These are phyloP conservation scores for Dovyalis caffra DNA, from an alignment of 345 rosid species.

Conservation along the genomic window DNA sequence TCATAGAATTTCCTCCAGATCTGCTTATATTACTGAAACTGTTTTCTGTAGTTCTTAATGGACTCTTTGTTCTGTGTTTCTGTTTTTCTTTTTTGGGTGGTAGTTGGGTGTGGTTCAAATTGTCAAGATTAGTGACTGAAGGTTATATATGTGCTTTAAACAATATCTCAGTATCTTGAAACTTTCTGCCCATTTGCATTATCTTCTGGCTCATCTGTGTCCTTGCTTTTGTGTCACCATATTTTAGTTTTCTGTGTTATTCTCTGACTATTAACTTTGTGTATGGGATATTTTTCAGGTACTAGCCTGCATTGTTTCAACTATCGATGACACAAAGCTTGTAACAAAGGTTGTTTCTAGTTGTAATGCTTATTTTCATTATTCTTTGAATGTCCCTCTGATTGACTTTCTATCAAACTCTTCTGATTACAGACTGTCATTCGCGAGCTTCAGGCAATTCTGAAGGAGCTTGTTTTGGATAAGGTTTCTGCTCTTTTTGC, in stretches of 20 bases:
- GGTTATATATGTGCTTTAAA: neutral
- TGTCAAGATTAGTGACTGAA: neutral
- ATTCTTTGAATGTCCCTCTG: neutral
- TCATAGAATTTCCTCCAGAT: neutral
- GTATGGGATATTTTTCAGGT: conserved; percentile 47
- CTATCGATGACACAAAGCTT: conserved; percentile 93
- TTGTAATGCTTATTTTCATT: conserved; percentile 7
- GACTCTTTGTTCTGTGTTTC: no score
- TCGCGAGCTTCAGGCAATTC: conserved; percentile 58
- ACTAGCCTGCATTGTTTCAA: conserved; percentile 63
- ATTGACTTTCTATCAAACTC: conserved; percentile 22
- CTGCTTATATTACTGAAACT: neutral
- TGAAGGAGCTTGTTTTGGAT: conserved; percentile 69
- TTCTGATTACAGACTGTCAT: conserved; percentile 57
- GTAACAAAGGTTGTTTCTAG: conserved; percentile 59
- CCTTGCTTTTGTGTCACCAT: neutral
- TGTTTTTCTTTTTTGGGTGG: neutral
- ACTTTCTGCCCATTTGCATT: neutral
- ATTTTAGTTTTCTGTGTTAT: conserved; percentile 8
- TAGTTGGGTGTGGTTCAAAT: neutral
- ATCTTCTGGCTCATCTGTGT: neutral
- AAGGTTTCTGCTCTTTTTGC: conserved; percentile 54
- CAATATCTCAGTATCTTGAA: neutral
- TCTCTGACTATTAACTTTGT: neutral
- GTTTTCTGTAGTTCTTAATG: neutral